Conservation (phyloP, 176 grass and related monocot genomes). For the Pharus latifolius region DNA sequence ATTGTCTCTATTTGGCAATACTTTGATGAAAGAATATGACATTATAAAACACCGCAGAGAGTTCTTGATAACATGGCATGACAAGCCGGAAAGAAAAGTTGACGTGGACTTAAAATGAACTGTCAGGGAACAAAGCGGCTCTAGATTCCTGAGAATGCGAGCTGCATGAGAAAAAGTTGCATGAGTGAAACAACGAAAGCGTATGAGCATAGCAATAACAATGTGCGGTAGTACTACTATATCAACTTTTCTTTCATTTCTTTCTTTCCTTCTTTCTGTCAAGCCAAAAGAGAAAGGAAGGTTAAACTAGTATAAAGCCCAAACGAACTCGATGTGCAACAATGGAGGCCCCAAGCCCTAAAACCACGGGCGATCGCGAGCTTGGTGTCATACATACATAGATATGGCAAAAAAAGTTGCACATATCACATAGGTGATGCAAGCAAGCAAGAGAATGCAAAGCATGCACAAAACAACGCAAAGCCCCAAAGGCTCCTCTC, state of each 20-base stretch:
- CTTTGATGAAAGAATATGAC: too few relatives aligned
- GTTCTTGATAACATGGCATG: too few relatives aligned
- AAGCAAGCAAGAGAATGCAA: neutral
- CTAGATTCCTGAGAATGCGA: neutral
- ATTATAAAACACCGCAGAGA: too few relatives aligned
- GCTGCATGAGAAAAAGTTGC: slow-evolving; percentile 22
- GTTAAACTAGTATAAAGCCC: too few relatives aligned
- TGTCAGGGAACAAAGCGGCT: neutral
- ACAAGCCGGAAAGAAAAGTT: slow-evolving; percentile 31
- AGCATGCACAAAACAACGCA: slow-evolving; percentile 28
- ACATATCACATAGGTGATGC: too few relatives aligned
- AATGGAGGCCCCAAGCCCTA: slow-evolving; percentile 15
- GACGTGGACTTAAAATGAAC: slow-evolving; percentile 29
- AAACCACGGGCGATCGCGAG: slow-evolving; percentile 26
- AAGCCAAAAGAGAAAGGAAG: too few relatives aligned
- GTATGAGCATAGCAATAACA: neutral
- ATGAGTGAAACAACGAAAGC: neutral
- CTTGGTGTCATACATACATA: slow-evolving; percentile 36
- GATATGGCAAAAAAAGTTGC: slow-evolving; percentile 55
- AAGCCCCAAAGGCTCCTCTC: slow-evolving; percentile 12
- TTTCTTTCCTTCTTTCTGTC: slow-evolving; percentile 49
- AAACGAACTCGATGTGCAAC: neutral
- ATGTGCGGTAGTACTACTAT: neutral
- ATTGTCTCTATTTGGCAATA: too few relatives aligned
- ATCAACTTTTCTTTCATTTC: slow-evolving; percentile 8